A percentile compares a stretch with the other conserved stretches of the same genome.
Evolutionary conservation across 2,329 filamentous ascomycete species (phyloP).

Genomic region (Setomelanomma holmii): DNA sequence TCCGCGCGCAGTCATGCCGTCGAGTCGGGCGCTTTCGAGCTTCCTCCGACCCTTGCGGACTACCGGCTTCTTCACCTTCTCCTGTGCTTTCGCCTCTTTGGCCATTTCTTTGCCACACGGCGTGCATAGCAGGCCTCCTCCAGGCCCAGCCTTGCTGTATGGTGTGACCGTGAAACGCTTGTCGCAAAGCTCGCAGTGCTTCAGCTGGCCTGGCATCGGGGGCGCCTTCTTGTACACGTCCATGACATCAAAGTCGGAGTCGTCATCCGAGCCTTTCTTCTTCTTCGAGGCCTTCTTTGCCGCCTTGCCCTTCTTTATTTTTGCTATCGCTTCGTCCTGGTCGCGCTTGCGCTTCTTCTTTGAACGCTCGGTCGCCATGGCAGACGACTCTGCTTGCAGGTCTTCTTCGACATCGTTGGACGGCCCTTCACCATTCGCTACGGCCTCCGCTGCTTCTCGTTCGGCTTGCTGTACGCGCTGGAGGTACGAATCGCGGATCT

Average conservation of each 20-base stretch:
- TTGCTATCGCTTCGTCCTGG: conserved; percentile 56
- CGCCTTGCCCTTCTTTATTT: conserved; percentile 58
- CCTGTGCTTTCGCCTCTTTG: conserved; percentile 68
- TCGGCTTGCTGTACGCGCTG: conserved; percentile 60
- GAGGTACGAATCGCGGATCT: conserved; percentile 67
- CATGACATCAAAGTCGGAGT: conserved; percentile 56
- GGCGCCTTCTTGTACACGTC: conserved; percentile 64
- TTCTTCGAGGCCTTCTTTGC: conserved; percentile 54
- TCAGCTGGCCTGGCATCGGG: conserved; percentile 81
- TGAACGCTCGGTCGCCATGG: conserved; percentile 52
- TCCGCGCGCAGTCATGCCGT: conserved; percentile 71
- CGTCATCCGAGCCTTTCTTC: conserved; percentile 51
- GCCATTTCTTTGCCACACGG: conserved; percentile 79
- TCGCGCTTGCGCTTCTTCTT: conserved; percentile 67
- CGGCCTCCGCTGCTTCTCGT: conserved; percentile 43
- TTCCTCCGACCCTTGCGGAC: conserved; percentile 72
- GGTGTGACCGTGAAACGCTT: conserved; percentile 93
- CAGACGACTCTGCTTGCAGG: conserved; percentile 44
- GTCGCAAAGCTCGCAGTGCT: conserved; percentile 83
- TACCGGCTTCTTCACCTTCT: conserved; percentile 65
- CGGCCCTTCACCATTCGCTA: conserved; percentile 46
- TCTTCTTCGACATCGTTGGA: conserved; percentile 46
- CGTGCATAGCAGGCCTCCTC: conserved; percentile 85
- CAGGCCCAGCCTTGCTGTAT: conserved; percentile 81
- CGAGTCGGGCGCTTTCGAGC: conserved; percentile 82